Evolutionary conservation across 73 alveolate genomes (phyloP), one percentile per base, ranked within the genome.

Genomic region (Symbiodinium pilosum): DNA sequence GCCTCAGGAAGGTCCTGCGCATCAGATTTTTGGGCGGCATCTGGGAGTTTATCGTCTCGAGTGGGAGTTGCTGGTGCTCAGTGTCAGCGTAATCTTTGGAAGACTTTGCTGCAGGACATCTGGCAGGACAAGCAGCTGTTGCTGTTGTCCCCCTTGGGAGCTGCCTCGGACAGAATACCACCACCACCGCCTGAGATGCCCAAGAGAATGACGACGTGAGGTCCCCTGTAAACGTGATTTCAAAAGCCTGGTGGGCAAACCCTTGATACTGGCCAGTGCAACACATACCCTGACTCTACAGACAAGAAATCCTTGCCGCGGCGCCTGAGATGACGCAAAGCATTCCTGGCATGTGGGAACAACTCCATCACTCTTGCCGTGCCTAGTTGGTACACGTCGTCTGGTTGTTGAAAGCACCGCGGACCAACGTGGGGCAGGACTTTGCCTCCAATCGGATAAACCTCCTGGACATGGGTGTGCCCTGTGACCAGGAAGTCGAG

Each of bases 311-410:
- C 2, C 26, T 54, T 54, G 59, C 59, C 59, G 39, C 32, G 30
- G 34, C 86, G 87, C 97, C 97, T 91, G 97, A 91, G 89, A 91
- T 91, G 47, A 91, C 97, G 77, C 97, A 91, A 44, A 91, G 77
- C 73, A 91, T 47, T 36, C 97, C 95, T 89, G 87, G 56, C 30
- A 39, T 11, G 3, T 16, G 30, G 8, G 38, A 4, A 11, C 43
- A 32, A 28, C 11, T 26, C 34, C 1, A 1, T 8, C 34, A 14
- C 51, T 21, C 12, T 21, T 6, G 12, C 84, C 21, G 14, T 69
- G 12, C 34, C 7, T 12, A 14, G 32, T 69, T 34, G 32, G 7
- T 69, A 12, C 21, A 21, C 84, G 5, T 32, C 51, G 28, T 14
- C 2, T 39, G 11, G 88, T 11, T 44, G 40, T 28, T 21, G 20